Evolutionary conservation across 192 early-diverging fungal species (phyloP), one percentile per base, ranked within the genome.

Genomic region (Paraglomus brasilianum): DNA sequence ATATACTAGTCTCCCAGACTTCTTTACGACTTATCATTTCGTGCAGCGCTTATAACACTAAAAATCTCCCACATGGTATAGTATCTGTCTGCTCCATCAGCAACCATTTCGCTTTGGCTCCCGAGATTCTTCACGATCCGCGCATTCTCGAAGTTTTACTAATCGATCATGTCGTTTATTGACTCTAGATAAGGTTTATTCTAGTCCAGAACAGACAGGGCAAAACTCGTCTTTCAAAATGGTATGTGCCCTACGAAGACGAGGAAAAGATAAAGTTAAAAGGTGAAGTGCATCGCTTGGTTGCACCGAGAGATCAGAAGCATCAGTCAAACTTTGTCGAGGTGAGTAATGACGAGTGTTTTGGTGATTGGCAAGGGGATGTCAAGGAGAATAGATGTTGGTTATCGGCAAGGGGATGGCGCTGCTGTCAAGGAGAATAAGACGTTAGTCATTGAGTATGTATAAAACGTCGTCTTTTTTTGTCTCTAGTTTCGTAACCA

Each of bases 201-300:
- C 81, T 99, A 6, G 97, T 99, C 6, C 97, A 99, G 75, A 99
- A 99, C 78, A 86, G 97, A 8, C 97, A 99, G 72, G 97, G 97
- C 40, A 99, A 99, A 81, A 99, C 97, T 5, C 78, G 97, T 68
- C 82, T 99, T 42, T 86, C 92, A 24, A 99, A 99, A 74, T 99
- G 95, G 95, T 99, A 98, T 82, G 89, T 92, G 43, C 89, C 88
- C 19, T 93, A 93, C 62, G 91, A 92, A 56, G 97, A 97, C 77
- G 90, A 93, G 42, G 97, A 99, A 77, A 96, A 95, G 73, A 79
- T 83, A 36, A 95, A 95, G 74, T 83, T 99, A 50, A 97, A 98
- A 74, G 88, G 88, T 15, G 94, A 98, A 57, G 95, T 99, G 8
- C 97, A 99, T 78, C 92, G 92, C 55, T 86, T 96, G 21, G 89